Conservation (phyloP, 306 rosid species). For the Corylus heterophylla region DNA sequence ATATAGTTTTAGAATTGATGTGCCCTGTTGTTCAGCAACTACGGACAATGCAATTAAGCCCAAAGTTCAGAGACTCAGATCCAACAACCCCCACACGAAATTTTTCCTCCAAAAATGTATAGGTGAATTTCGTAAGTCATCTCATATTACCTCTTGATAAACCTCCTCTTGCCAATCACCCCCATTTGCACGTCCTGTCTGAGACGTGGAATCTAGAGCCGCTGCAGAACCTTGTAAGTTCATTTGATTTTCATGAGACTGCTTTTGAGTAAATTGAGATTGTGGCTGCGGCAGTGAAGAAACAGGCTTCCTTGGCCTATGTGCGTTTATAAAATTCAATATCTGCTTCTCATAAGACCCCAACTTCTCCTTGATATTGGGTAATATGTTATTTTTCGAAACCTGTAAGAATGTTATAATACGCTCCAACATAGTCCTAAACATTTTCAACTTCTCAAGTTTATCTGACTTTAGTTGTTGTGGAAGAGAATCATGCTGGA, state of each 20-base stretch:
- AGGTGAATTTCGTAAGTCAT: neutral
- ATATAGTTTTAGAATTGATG: no score
- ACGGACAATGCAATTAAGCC: neutral
- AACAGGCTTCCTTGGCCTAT: constrained; percentile 57
- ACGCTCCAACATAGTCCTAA: constrained; percentile 56
- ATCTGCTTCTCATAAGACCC: constrained; percentile 58
- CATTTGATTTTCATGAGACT: constrained; percentile 76
- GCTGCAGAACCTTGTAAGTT: constrained; percentile 65
- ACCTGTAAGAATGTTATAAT: constrained; percentile 45
- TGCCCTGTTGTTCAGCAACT: neutral
- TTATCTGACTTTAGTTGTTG: constrained; percentile 62
- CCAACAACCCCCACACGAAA: neutral
- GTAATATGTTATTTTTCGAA: constrained; percentile 40
- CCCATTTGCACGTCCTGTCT: constrained; percentile 66
- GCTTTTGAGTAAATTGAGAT: constrained; percentile 55
- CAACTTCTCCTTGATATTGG: constrained; percentile 50
- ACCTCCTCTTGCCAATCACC: constrained; percentile 82
- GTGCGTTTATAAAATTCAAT: constrained; percentile 28
- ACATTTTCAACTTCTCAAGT: constrained; percentile 51
- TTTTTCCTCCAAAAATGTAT: neutral
- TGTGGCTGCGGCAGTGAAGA: constrained; percentile 60
- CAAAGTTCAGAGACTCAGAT: neutral
- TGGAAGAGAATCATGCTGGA: constrained; percentile 61
- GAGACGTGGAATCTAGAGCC: constrained; percentile 75
- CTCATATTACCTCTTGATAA: constrained; percentile 68